These are phyloP conservation scores for Brassica carinata DNA, from an alignment of 345 rosid genomes.

Conservation along the genomic window DNA sequence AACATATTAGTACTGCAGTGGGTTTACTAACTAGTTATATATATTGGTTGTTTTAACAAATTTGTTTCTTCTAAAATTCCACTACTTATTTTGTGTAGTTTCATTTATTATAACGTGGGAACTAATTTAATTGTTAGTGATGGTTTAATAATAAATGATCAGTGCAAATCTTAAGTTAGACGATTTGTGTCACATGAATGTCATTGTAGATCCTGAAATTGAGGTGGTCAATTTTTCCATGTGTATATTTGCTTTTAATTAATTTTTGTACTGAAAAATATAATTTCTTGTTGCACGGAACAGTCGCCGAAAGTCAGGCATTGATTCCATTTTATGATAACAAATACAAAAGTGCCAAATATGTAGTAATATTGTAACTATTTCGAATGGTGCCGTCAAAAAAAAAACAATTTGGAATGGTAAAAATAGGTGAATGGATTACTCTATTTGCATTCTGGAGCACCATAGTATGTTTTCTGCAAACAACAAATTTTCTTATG, in stretches of 20 bases:
- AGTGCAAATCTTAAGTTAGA: constrained; percentile 34
- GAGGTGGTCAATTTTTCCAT: constrained; percentile 30
- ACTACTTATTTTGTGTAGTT: not conserved
- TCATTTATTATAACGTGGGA: constrained; percentile 12
- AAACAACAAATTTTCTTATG: not conserved
- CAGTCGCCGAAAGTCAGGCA: constrained; percentile 37
- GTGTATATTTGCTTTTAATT: constrained; percentile 7
- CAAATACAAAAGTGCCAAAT: constrained; percentile 2
- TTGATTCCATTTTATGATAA: constrained; percentile 20
- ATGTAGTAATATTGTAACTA: not conserved
- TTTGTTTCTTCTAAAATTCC: not conserved
- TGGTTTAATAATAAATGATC: constrained; percentile 17
- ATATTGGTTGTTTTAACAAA: not conserved
- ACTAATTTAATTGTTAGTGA: constrained; percentile 11
- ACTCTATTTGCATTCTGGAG: not conserved
- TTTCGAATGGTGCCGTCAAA: not conserved
- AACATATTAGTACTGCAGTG: constrained; percentile 1
- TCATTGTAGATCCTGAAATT: constrained; percentile 39
- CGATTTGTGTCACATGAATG: constrained; percentile 43
- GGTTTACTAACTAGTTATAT: not conserved
- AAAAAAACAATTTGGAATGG: not conserved
- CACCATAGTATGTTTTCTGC: not conserved
- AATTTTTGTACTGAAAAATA: not conserved
- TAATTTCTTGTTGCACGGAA: constrained; percentile 29
- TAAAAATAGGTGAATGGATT: not conserved